Conservation (phyloP, 352 stramenopile species). For the Pythium myriotylum region DNA sequence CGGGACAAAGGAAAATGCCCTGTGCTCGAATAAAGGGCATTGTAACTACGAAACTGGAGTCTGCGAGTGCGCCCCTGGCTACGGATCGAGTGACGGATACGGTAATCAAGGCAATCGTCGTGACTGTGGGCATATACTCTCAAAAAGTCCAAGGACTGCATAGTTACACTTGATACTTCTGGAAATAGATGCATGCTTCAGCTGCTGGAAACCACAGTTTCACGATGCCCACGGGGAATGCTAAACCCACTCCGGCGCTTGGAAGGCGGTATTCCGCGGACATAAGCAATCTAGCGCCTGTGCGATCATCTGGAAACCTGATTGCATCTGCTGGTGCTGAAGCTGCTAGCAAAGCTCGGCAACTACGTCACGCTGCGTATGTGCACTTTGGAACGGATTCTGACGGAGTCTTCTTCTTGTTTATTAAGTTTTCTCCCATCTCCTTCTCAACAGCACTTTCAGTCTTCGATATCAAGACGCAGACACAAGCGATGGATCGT, state of each 20-base stretch:
- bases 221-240: conserved; percentile 6
- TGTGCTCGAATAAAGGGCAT: conserved; percentile 88
- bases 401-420: neutral
- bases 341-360: conserved; percentile 26
- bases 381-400: too few relatives aligned
- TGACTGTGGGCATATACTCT: conserved; percentile 60
- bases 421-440: neutral
- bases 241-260: neutral
- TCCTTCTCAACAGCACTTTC: conserved; percentile 26
- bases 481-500: conserved; percentile 13
- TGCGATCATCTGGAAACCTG: conserved; percentile 7
- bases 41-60: conserved; percentile 70
- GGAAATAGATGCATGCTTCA: conserved; percentile 28
- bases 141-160: conserved; percentile 12
- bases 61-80: conserved; percentile 55
- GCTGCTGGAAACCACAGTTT: neutral
- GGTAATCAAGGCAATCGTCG: conserved; percentile 53
- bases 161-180: conserved; percentile 2
- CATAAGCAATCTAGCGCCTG: conserved; percentile 2
- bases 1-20: conserved; percentile 88
- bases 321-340: conserved; percentile 17
- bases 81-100: conserved; percentile 61
- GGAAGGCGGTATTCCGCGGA: conserved; percentile 17
- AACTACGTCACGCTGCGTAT: conserved; percentile 32
- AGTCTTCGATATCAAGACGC: conserved; percentile 19